Evolutionary conservation across 495 filamentous ascomycete genomes (phyloP), one percentile per base, ranked within the genome.

Genomic region (Talaromyces liani): DNA sequence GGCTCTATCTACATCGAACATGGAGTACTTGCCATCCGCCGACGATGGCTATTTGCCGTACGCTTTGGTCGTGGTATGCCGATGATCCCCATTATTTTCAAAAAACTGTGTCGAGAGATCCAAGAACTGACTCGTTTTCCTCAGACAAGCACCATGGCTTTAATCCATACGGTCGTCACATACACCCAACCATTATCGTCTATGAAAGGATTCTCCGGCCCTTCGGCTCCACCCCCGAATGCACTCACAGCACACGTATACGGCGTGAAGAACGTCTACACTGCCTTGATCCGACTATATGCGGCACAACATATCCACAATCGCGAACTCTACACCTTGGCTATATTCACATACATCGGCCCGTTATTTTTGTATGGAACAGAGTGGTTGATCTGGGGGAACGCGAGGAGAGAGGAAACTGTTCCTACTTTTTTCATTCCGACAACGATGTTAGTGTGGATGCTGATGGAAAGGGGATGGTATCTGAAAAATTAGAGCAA

Each of bases 191-290:
- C 71, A 0, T 39, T 63, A 0, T 34, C 61, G 22, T n/a, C 74
- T 10, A 60, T 70, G 8, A 58, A 31, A 4, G 62, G 63, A 39
- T 74, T 76, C 61, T 67, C 68, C 34, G 73, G 73, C n/a, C 63
- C 72, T 0, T 14, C 58, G 10, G 68, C 68, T 3, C 73, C 73
- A 25, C 62, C 55, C 16, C 69, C 66, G 10, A 58, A 64, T n/a
- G 59, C 65, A 33, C 64, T 76, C 18, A 51, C 69, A 18, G 71
- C 73, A 4, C 72, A 68, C 36, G 60, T 76, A 2, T 74, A 76
- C 58, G 73, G 72, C 2, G 45, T 73, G 45, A 70, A 73, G 63
- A 76, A 73, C 36, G 47, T 73, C 29, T 74, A 74, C 64, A 68
- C 72, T 2, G 64, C 63, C 25, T 39, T 70, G 27, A 76, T 74